Evolutionary conservation across 192 early-diverging fungal genomes (phyloP), one percentile per base, ranked within the genome.

Genomic region (Coemansia sp.): DNA sequence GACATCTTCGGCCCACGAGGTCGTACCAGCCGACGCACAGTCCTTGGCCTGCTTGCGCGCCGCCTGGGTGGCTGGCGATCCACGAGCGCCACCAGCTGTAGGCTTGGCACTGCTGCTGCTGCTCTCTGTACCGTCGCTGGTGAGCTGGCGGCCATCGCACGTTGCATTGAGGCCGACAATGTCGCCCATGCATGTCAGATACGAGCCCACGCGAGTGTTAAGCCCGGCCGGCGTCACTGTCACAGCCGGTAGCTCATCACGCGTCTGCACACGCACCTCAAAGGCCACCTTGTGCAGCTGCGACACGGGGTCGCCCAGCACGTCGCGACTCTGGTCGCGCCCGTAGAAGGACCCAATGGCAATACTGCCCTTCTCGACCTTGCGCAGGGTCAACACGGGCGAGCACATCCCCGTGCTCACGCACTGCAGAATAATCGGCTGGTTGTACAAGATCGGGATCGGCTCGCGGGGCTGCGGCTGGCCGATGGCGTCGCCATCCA

Each of bases 241-340:
- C 42, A 78, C 76, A 3, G 84, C 79, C 1, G 82, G 78, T 2
- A 80, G 76, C 73, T 82, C 75, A n/a, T 80, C 75, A 33, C 71
- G 76, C 9, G 72, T 76, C 67, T 80, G 73, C 13, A 85, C 76
- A 29, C 73, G 74, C 61, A 95, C 87, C 76, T 95, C 91, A 74
- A 97, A 89, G 1, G 94, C 94, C 16, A 97, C 88, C 86, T 97
- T 97, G 85, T 97, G 94, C 60, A 97, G 76, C 75, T 94, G 94
- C 18, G 92, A 93, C 2, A 97, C 89, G 2, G 94, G 93, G 71
- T 97, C 95, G 40, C 93, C 93, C 5, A 91, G 89, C 71, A 89
- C 91, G 15, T 81, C 78, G 63, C 74, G 66, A 65, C 70, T 80
- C 40, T 68, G 49, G 55, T 86, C 82, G 65, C 73, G 64, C 41